phyloP scores from a whole-genome alignment of 1,284 basidiomycete genomes.

The Cryptococcus jaspeensis region DNA sequence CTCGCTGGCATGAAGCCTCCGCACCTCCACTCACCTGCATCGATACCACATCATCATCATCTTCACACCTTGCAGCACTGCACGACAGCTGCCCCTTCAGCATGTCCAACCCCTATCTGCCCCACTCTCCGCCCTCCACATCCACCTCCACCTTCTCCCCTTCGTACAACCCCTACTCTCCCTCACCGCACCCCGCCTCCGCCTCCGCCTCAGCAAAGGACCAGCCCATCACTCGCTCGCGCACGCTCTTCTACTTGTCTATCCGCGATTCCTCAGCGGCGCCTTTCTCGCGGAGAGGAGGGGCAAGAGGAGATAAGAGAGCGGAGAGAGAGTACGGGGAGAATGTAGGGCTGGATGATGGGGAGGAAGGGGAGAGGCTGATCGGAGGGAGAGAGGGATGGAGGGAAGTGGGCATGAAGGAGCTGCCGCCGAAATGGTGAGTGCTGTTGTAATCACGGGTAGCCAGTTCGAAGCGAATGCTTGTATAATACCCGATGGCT shows the following conservation, averaged over 20 bases:
- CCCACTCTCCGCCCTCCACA: slow-evolving; percentile 13
- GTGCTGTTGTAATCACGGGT: slow-evolving; percentile 18
- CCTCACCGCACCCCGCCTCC: slow-evolving; percentile 6
- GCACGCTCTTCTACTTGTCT: slow-evolving; percentile 92
- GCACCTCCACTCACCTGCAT: neutral
- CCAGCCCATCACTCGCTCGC: slow-evolving; percentile 65
- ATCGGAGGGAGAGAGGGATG: slow-evolving; percentile 53
- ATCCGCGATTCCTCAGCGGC: slow-evolving; percentile 66
- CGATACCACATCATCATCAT: no score
- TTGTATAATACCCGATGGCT: no score
- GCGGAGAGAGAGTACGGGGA: slow-evolving; percentile 45
- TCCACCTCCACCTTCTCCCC: slow-evolving; percentile 9
- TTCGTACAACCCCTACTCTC: slow-evolving; percentile 6
- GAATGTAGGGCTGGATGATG: slow-evolving; percentile 56
- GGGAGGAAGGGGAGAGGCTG: slow-evolving; percentile 67
- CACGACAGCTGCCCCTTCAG: neutral
- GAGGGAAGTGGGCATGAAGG: slow-evolving; percentile 58
- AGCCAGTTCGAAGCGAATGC: no score
- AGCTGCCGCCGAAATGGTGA: slow-evolving; percentile 68
- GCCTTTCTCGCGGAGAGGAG: slow-evolving; percentile 1
- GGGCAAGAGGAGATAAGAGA: slow-evolving; percentile 33
- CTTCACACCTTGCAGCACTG: neutral
- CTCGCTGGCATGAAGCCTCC: neutral
- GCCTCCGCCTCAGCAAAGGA: slow-evolving; percentile 4
- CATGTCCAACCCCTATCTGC: slow-evolving; percentile 24